These are phyloP conservation scores for Boletus nobilissimus DNA, from an alignment of 1,284 basidiomycete species.

Conservation along the genomic window DNA sequence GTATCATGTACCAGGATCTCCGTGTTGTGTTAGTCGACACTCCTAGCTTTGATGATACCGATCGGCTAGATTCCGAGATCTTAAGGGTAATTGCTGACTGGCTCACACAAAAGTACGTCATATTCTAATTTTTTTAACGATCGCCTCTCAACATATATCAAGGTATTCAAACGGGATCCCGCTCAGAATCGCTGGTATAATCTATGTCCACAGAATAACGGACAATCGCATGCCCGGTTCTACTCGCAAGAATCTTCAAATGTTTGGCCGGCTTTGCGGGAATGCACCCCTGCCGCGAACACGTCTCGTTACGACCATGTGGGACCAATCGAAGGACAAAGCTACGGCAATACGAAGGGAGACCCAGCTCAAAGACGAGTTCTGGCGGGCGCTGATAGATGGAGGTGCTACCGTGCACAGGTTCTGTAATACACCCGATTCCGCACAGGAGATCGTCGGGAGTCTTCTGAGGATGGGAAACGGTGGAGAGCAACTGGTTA, in stretches of 20 bases:
- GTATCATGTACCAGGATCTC: not conserved
- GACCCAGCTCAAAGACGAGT: constrained; percentile 36
- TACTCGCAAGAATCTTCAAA: constrained; percentile 53
- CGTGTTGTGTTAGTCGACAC: constrained; percentile 42
- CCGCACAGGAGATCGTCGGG: constrained; percentile 20
- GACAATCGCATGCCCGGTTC: constrained; percentile 59
- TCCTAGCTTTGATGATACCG: constrained; percentile 42
- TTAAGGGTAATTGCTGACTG: constrained; percentile 41
- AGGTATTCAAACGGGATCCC: constrained; percentile 30
- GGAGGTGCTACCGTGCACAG: constrained; percentile 43
- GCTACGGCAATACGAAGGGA: constrained; percentile 30
- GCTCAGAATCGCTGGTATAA: constrained; percentile 51
- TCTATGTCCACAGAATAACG: constrained; percentile 62
- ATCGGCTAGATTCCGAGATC: constrained; percentile 40
- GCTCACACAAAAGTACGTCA: constrained; percentile 36
- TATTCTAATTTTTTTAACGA: not conserved
- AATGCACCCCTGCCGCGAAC: constrained; percentile 36
- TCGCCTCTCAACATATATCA: not conserved
- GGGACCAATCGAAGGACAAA: constrained; percentile 34
- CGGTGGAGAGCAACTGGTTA: constrained; percentile 11
- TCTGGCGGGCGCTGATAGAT: constrained; percentile 43
- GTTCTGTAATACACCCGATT: constrained; percentile 16
- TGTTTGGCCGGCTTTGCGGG: constrained; percentile 52
- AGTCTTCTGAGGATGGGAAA: not conserved
- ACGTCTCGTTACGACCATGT: constrained; percentile 55